A percentile compares a stretch with the other conserved stretches of the same genome.
phyloP scores from a whole-genome alignment of 306 rosid genomes.

The Erythrophleum fordii region DNA sequence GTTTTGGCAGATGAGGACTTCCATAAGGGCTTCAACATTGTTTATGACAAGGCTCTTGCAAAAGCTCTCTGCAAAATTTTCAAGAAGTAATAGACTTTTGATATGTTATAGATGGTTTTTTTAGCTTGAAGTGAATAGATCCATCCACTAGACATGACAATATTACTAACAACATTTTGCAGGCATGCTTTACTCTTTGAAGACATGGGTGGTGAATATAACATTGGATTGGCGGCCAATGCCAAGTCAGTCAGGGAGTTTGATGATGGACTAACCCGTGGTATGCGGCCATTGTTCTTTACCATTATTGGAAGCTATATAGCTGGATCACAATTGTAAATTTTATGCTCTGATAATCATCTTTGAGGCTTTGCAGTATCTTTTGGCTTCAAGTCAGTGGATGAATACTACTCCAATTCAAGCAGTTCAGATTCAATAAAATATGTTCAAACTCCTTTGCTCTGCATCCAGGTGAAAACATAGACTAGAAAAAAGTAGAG shows the following conservation, averaged over 20 bases:
- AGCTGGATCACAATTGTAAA: constrained; percentile 32
- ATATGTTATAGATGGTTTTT: constrained; percentile 21
- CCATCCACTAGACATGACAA: constrained; percentile 3
- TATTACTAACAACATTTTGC: constrained; percentile 25
- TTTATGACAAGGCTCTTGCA: constrained; percentile 85
- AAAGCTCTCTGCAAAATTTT: constrained; percentile 66
- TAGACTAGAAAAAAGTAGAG: neutral
- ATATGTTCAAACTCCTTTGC: constrained; percentile 79
- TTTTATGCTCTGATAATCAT: constrained; percentile 34
- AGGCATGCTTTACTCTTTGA: constrained; percentile 87
- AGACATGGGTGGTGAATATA: constrained; percentile 74
- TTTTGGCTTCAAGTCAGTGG: constrained; percentile 94
- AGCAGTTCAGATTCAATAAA: constrained; percentile 86
- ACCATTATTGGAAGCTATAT: constrained; percentile 8
- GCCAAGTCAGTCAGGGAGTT: constrained; percentile 84
- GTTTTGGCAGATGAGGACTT: constrained; percentile 87
- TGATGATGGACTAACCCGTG: constrained; percentile 92
- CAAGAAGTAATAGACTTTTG: constrained; percentile 61
- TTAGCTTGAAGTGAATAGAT: constrained; percentile 27
- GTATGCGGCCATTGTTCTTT: constrained; percentile 48
- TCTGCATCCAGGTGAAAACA: constrained; percentile 85
- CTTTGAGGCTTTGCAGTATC: constrained; percentile 67
- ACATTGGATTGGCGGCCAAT: constrained; percentile 69
- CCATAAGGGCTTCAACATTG: constrained; percentile 82
- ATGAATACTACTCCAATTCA: constrained; percentile 82